These are phyloP conservation scores for Priceomyces carsonii DNA, from an alignment of 805 yeast species.

Conservation along the genomic window DNA sequence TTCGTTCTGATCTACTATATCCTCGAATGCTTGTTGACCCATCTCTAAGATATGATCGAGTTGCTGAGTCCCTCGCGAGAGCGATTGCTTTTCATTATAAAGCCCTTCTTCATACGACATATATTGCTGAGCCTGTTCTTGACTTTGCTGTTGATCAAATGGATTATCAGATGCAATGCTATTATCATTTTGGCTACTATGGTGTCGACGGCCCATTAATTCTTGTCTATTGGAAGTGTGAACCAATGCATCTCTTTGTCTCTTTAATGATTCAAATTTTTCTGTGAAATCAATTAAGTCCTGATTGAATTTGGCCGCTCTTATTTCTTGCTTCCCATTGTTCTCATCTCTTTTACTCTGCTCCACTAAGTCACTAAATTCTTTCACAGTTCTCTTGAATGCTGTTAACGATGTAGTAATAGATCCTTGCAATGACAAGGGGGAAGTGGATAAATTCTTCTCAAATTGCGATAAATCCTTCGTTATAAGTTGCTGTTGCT, in stretches of 20 bases:
- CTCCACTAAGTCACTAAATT: slow-evolving; percentile 56
- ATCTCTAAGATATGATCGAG: slow-evolving; percentile 87
- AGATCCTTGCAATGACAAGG: slow-evolving; percentile 73
- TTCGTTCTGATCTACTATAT: slow-evolving; percentile 81
- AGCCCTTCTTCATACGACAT: slow-evolving; percentile 60
- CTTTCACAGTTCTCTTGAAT: slow-evolving; percentile 72
- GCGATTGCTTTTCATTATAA: slow-evolving; percentile 62
- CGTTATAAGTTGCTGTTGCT: slow-evolving; percentile 73
- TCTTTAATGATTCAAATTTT: slow-evolving; percentile 55
- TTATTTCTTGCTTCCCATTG: slow-evolving; percentile 48
- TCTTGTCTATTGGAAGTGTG: slow-evolving; percentile 52
- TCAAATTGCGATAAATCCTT: slow-evolving; percentile 71
- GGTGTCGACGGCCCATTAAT: slow-evolving; percentile 53
- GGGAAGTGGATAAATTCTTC: slow-evolving; percentile 63
- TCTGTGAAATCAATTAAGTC: slow-evolving; percentile 47
- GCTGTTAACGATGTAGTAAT: slow-evolving; percentile 79
- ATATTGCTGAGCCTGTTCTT: slow-evolving; percentile 24
- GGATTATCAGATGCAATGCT: slow-evolving; percentile 41
- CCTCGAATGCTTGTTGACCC: slow-evolving; percentile 85
- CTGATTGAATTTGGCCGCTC: slow-evolving; percentile 58
- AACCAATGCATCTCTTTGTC: slow-evolving; percentile 52
- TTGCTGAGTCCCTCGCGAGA: slow-evolving; percentile 73
- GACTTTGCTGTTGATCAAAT: slow-evolving; percentile 35
- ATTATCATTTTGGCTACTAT: slow-evolving; percentile 31
- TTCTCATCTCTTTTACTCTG: slow-evolving; percentile 60